phyloP scores from a whole-genome alignment of 768 basidiomycete genomes.

The Glaciozyma antarctica region DNA sequence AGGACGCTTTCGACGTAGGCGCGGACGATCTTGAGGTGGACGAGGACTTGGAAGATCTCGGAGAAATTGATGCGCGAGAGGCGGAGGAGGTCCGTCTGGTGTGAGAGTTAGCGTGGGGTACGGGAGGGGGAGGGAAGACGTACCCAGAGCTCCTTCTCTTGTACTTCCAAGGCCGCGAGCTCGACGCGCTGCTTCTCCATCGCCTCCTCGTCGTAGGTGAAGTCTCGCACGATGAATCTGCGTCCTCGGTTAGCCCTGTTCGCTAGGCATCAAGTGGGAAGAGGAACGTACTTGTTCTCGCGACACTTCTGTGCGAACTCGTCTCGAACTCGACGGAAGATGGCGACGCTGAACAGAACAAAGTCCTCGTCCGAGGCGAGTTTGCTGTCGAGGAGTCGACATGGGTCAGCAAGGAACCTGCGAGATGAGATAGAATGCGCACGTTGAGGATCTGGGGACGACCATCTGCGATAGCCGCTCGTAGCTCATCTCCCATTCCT shows the following conservation, averaged over 20 bases:
- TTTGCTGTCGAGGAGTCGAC: slow-evolving; percentile 44
- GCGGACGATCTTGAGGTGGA: slow-evolving; percentile 83
- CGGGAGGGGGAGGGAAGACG: slow-evolving; percentile 34
- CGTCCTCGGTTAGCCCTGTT: neutral
- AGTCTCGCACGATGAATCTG: slow-evolving; percentile 92
- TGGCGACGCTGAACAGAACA: slow-evolving; percentile 67
- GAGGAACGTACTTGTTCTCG: slow-evolving; percentile 69
- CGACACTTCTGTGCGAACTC: slow-evolving; percentile 88
- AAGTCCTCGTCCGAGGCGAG: slow-evolving; percentile 83
- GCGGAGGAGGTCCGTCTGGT: slow-evolving; percentile 78
- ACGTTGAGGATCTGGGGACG: slow-evolving; percentile 85
- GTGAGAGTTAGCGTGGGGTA: neutral
- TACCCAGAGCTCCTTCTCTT: slow-evolving; percentile 97
- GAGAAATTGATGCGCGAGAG: slow-evolving; percentile 91
- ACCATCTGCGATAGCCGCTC: slow-evolving; percentile 82
- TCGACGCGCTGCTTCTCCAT: slow-evolving; percentile 72
- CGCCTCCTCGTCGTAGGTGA: slow-evolving; percentile 73
- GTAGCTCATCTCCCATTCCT: slow-evolving; percentile 83
- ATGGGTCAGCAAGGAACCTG: neutral
- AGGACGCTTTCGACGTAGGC: slow-evolving; percentile 92
- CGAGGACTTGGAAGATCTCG: slow-evolving; percentile 85
- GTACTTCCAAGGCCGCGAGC: slow-evolving; percentile 62
- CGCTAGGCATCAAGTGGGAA: too few relatives aligned
- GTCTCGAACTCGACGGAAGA: slow-evolving; percentile 85
- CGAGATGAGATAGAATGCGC: slow-evolving; percentile 36